A percentile compares a stretch with the other conserved stretches of the same genome.
Conservation (phyloP, 371 early-diverging fungal genomes). For the Conidiobolus incongruus region DNA sequence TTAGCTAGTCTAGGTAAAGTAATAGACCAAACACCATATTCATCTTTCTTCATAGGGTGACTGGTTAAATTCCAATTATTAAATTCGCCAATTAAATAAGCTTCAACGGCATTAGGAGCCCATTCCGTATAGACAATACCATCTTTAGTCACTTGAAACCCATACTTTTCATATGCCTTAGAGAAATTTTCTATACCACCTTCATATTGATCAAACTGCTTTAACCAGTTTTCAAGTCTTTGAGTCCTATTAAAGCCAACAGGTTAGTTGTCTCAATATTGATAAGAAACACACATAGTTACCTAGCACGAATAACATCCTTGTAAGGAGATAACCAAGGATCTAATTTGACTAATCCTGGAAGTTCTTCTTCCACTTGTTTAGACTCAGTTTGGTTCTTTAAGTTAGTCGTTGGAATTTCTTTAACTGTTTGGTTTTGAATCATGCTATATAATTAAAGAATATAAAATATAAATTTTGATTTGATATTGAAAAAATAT, state of each 20-base stretch:
- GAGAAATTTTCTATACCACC: slow-evolving; percentile 66
- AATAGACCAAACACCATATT: slow-evolving; percentile 62
- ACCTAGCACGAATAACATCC: slow-evolving; percentile 32
- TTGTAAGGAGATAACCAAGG: slow-evolving; percentile 45
- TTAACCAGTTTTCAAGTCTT: slow-evolving; percentile 31
- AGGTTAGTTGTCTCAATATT: not conserved
- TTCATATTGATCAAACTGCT: slow-evolving; percentile 31
- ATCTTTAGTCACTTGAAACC: slow-evolving; percentile 33
- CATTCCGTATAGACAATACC: slow-evolving; percentile 77
- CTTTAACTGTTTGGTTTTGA: not conserved
- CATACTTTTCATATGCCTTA: slow-evolving; percentile 52
- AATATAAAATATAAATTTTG: too few relatives aligned
- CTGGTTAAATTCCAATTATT: slow-evolving; percentile 61
- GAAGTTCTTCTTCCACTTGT: slow-evolving; percentile 15
- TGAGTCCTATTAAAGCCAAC: slow-evolving; percentile 14
- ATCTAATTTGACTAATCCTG: slow-evolving; percentile 33
- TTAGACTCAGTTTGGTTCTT: not conserved
- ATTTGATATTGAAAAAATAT: too few relatives aligned
- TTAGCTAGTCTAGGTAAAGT: slow-evolving; percentile 27
- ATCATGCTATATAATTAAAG: not conserved
- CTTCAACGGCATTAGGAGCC: slow-evolving; percentile 68
- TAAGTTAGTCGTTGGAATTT: not conserved
- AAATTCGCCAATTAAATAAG: slow-evolving; percentile 80
- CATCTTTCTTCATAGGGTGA: slow-evolving; percentile 52
- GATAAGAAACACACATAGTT: not conserved